Base-by-base conservation (phyloP, 805 yeast genomes). In the Wickerhamiella lipophila region DNA sequence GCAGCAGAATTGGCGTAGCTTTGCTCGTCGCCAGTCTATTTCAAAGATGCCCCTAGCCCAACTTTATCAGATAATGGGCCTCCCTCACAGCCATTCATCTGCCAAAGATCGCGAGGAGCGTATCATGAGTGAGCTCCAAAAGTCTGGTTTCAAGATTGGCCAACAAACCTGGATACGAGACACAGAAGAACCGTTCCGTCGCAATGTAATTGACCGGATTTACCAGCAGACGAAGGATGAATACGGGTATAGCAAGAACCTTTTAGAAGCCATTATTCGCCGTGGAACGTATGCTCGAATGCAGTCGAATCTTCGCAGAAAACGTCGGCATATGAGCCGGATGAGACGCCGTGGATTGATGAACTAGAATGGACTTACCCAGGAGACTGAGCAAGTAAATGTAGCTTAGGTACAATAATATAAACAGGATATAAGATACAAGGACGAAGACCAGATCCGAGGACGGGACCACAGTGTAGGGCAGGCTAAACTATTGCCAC, bases 141-240 rank as follows among this genome's bases (percentile, higher is more conserved):
- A 74, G 19, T 70, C 84, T 47, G 79, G 81, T 3, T 85, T 83
- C 64, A 78, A 80, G 26, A 62, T 86, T 27, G 95, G 95, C 6
- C 74, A 76, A 53, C 76, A 76, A 57, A 83, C 94, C 0, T 86
- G 95, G 95, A 79, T 83, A 38, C 71, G 94, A 52, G 95, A 82
- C 58, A 82, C 92, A 0, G 70, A 74, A 1, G 73, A 70, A 47
- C 65, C 63, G 5, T 74, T 75, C 53, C 69, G 95, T 36, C 62
- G 61, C 9, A 56, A 63, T 4, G 64, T 79, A 38, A 65, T 83
- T 23, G 68, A 69, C 26, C 65, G 70, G 47, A 68, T 86, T 44
- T 68, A 72, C 56, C 56, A 58, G 7, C 67, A 71, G 47, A 77
- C 81, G 6, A 68, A 66, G 29, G 58, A 56, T 2, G 71, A 69